Conservation (phyloP, 2,329 filamentous ascomycete species). For the Penicillium sp. region DNA sequence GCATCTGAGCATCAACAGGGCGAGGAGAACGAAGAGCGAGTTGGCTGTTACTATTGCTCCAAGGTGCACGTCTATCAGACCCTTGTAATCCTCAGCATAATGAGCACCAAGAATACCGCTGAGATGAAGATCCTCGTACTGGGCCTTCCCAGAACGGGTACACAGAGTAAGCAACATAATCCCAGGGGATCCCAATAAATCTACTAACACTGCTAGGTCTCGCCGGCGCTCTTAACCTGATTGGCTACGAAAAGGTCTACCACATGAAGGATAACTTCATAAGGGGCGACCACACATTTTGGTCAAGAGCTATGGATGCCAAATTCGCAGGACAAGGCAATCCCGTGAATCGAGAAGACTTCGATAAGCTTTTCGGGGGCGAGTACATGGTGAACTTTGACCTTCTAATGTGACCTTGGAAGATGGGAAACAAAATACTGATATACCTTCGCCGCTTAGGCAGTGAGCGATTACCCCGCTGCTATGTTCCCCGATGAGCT, state of each 20-base stretch:
- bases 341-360: background rate
- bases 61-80: too few relatives aligned
- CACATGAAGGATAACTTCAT: conserved; percentile 1
- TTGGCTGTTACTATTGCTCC: background rate
- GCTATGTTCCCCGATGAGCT: conserved; percentile 21
- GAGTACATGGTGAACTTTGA: background rate
- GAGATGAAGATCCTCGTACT: background rate
- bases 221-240: background rate
- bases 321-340: background rate
- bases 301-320: background rate
- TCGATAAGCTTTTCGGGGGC: background rate
- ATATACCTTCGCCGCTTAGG: background rate
- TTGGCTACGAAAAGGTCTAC: background rate
- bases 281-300: background rate
- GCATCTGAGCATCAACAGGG: background rate
- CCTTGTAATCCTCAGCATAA: background rate
- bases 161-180: background rate
- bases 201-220: background rate
- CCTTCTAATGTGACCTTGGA: background rate
- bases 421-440: background rate
- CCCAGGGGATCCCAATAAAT: background rate
- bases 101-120: background rate
- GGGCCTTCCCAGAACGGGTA: background rate
- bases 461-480: conserved; percentile 19
- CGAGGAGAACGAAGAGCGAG: background rate